Percentiles rank a stretch among this genome's conserved stretches.
These are phyloP conservation scores for Micromonas pusilla DNA, from an alignment of 139 green algal species.

Conservation along the genomic window DNA sequence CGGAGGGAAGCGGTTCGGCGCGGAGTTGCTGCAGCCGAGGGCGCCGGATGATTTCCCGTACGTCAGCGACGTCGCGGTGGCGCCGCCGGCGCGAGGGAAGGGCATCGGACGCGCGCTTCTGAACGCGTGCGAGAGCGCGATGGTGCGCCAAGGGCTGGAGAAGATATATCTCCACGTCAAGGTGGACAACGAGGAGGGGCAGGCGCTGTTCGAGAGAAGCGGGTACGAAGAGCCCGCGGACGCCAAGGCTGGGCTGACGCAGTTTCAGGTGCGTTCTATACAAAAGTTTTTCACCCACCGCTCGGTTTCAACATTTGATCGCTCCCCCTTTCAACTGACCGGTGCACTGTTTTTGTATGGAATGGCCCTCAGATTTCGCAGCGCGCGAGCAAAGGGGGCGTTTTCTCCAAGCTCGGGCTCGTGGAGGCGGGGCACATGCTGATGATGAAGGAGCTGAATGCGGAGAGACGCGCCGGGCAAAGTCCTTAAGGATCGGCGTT, in stretches of 20 bases:
- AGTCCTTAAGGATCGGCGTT: too few relatives aligned
- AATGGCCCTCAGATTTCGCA: conserved; percentile 20
- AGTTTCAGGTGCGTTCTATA: too few relatives aligned
- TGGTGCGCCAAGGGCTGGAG: background rate
- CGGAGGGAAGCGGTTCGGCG: conserved; percentile 9
- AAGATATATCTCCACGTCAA: conserved; percentile 14
- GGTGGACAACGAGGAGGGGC: conserved; percentile 12
- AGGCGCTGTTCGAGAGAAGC: conserved; percentile 3
- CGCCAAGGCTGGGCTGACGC: background rate
- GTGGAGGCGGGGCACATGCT: conserved; percentile 17
- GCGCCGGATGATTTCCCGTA: conserved; percentile 15
- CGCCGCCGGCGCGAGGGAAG: background rate
- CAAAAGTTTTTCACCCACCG: too few relatives aligned
- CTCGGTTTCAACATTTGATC: too few relatives aligned
- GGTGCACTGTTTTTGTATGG: too few relatives aligned
- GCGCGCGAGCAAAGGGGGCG: background rate
- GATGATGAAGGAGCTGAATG: background rate
- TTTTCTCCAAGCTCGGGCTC: conserved; percentile 2
- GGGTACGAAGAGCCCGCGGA: conserved; percentile 16
- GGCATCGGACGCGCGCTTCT: conserved; percentile 10
- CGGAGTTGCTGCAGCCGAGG: background rate
- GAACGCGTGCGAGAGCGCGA: background rate
- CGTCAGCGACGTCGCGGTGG: background rate
- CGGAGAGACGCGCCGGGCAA: too few relatives aligned
- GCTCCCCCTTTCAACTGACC: too few relatives aligned